A percentile compares a stretch with the other conserved stretches of the same genome.
These are phyloP conservation scores for Xylaria intraflava DNA, from an alignment of 495 filamentous ascomycete species.

Conservation along the genomic window DNA sequence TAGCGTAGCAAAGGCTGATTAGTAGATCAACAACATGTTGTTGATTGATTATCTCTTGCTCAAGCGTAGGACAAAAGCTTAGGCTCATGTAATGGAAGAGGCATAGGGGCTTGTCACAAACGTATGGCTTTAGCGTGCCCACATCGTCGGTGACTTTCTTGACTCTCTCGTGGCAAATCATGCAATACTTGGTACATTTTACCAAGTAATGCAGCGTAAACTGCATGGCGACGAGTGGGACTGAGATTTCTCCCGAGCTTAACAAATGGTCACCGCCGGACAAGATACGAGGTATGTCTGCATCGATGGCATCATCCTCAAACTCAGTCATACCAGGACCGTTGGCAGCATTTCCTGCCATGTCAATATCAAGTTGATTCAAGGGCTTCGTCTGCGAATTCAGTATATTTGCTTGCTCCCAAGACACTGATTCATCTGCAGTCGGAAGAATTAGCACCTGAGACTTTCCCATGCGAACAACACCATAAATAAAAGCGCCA, in stretches of 20 bases:
- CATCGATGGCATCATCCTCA: neutral
- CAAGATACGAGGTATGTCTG: constrained; percentile 9
- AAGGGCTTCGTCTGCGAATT: neutral
- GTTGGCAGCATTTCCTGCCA: neutral
- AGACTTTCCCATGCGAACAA: neutral
- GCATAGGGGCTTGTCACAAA: constrained; percentile 75
- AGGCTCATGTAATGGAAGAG: constrained; percentile 89
- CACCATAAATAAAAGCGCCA: neutral
- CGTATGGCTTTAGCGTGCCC: constrained; percentile 86
- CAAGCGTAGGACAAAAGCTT: constrained; percentile 77
- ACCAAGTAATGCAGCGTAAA: constrained; percentile 74
- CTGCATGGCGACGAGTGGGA: constrained; percentile 74
- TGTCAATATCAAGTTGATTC: constrained; percentile 11
- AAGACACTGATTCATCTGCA: constrained; percentile 41
- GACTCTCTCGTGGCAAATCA: constrained; percentile 73
- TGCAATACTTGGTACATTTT: constrained; percentile 79
- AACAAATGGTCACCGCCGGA: constrained; percentile 16
- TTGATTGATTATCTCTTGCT: constrained; percentile 74
- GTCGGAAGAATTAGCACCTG: neutral
- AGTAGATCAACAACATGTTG: constrained; percentile 83
- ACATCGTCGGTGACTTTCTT: constrained; percentile 60
- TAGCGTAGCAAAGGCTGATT: constrained; percentile 71
- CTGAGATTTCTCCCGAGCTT: constrained; percentile 31
- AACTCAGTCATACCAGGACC: too few relatives aligned
- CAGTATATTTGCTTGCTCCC: constrained; percentile 66